Evolutionary conservation across 2,329 filamentous ascomycete genomes (phyloP), one percentile per base, ranked within the genome.

Genomic region (Diaporthe eres): DNA sequence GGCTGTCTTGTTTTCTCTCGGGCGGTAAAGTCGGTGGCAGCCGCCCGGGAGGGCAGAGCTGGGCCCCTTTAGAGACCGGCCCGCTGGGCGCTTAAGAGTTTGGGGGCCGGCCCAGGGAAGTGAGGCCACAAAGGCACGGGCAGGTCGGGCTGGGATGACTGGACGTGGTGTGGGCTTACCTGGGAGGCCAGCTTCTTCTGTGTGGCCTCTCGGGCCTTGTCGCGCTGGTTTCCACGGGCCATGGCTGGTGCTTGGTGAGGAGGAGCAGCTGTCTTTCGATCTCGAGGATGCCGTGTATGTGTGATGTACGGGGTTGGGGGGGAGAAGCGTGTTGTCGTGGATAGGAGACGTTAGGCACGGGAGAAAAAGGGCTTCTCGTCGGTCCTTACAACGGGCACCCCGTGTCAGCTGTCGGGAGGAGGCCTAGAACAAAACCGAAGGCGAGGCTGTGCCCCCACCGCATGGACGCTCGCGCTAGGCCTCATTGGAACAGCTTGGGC

Each of bases 141-240:
- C 19, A 37, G 22, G 49, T 28, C 28, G 60, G 60, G 60, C 42
- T 47, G 25, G 28, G 61, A 15, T 49, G 1, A 49, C 9, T 28
- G 60, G 42, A 34, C 42, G 42, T 19, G 17, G 65, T n/a, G 31
- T 53, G 49, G 15, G 85, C 89, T 80, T 86, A 95, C 94, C 87
- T 88, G 81, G 70, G 84, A 82, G 68, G 91, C 88, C 82, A 89
- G 84, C 81, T 93, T 92, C 89, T 97, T 96, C 82, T 92, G 90
- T 85, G 92, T 95, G 88, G 96, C 97, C 87, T 96, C 94, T 78
- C 96, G 94, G 81, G 94, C 94, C 88, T 96, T 95, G 78, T 98
- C 96, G 82, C 96, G 94, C 89, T 98, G 96, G 86, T 98, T 98
- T 80, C 96, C 96, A 85, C 96, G 95, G 80, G 96, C 93, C 96